Evolutionary conservation across 192 early-diverging fungal species (phyloP), one percentile per base, ranked within the genome.

Genomic region (Coemansia sp.): DNA sequence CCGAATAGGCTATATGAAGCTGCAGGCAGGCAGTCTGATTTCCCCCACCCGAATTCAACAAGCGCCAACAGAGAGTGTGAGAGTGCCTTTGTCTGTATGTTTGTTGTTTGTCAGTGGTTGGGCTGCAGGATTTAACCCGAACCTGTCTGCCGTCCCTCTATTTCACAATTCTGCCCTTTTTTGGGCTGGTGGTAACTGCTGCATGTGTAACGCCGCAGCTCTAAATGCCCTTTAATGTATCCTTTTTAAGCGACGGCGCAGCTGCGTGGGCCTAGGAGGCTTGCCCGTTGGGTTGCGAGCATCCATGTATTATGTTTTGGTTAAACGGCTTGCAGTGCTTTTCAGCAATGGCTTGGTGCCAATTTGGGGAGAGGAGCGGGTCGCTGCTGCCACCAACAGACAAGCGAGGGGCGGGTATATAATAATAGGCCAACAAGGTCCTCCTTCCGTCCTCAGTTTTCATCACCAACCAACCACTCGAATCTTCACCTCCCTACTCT

Each of bases 1-100:
- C 74, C 51, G 61, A 76, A 76, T 70, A 63, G 68, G 65, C 62
- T 55, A 70, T 66, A 76, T 76, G 52, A 70, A 43, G 51, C 57
- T 60, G 57, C 57, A 60, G 57, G 31, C 54, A 55, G 24, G 22
- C 57, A 60, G 16, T 5, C 18, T 34, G 57, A 15, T 60, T 7
- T 33, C 27, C 52, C 29, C 57, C 57, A 60, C 31, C 57, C 31
- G 15, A 60, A 34, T 36, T 33, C 57, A 60, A 16, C n/a, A 13
- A 5, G 11, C 54, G 27, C 54, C 54, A 29, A 31, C 54, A 15
- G 4, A 55, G 11, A 29, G 24, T n/a, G 31, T 31, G 57, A 36
- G 57, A 60, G 31, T 7, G 57, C 24, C 24, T 27, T 22, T n/a
- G 47, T 24, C 24, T 54, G 27, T 24, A 29, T 60, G 54, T 55